phyloP scores from a whole-genome alignment of 2,329 filamentous ascomycete genomes.

The Fusarium paranaense region DNA sequence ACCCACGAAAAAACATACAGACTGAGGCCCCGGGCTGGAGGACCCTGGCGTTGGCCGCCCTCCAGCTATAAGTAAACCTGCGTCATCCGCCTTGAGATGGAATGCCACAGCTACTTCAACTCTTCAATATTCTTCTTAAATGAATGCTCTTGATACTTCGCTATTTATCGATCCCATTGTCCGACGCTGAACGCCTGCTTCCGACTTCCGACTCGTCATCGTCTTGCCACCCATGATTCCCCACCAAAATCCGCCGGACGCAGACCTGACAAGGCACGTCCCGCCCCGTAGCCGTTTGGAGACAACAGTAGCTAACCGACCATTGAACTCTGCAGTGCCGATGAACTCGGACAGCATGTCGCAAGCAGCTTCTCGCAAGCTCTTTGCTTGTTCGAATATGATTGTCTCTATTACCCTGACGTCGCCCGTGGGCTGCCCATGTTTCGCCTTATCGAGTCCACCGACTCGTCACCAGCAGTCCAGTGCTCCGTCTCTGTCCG shows the following conservation, averaged over 20 bases:
- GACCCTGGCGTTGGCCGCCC: too few relatives aligned
- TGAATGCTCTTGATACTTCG: too few relatives aligned
- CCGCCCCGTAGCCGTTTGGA: background rate
- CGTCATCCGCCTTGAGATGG: too few relatives aligned
- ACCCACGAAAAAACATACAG: too few relatives aligned
- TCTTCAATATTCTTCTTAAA: too few relatives aligned
- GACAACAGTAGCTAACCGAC: background rate
- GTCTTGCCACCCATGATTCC: background rate
- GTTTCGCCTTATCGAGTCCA: background rate
- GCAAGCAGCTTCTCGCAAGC: background rate
- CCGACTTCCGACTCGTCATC: too few relatives aligned
- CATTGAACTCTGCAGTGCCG: background rate
- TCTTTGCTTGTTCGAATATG: background rate
- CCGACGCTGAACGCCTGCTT: too few relatives aligned
- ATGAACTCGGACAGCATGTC: background rate
- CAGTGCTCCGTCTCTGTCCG: background rate
- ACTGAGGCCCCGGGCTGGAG: too few relatives aligned
- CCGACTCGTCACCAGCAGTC: background rate
- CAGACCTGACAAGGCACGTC: background rate
- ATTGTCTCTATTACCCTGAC: background rate
- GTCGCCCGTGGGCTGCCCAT: background rate
- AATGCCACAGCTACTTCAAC: too few relatives aligned
- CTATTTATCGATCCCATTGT: too few relatives aligned
- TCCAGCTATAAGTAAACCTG: too few relatives aligned
- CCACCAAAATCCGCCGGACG: background rate